Evolutionary conservation across 139 green algal species (phyloP).

Genomic region (Micractinium sp.): DNA sequence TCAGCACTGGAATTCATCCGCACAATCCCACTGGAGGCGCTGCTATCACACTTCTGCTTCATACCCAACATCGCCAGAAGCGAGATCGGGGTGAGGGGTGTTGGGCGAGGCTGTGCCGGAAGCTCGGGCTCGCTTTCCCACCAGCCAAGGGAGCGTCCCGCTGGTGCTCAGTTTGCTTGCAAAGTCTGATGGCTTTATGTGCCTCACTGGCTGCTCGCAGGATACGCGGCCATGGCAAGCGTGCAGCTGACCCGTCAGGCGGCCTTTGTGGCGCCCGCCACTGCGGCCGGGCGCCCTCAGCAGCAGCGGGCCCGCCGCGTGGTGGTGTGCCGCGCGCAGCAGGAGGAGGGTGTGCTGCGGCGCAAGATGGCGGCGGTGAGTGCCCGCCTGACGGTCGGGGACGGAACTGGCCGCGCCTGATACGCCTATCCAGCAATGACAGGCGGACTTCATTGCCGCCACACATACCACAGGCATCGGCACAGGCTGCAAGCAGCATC

Average conservation of each 20-base stretch:
- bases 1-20: no score
- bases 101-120: not conserved
- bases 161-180: not conserved
- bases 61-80: not conserved
- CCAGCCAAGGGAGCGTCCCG: not conserved
- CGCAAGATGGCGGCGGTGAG: conserved; percentile 42
- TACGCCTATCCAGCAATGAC: not conserved
- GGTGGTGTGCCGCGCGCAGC: conserved; percentile 40
- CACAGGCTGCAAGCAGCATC: not conserved
- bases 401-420: not conserved
- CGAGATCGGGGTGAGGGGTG: not conserved
- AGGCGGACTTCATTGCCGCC: not conserved
- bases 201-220: not conserved
- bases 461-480: not conserved
- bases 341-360: conserved; percentile 23
- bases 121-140: not conserved
- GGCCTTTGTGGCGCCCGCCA: conserved; percentile 3
- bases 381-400: not conserved
- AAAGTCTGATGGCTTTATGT: not conserved
- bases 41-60: not conserved
- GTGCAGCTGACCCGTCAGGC: not conserved
- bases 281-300: not conserved
- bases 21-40: not conserved
- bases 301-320: not conserved
- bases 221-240: not conserved